Evolutionary conservation across 768 basidiomycete genomes (phyloP), one percentile per base, ranked within the genome.

Genomic region (Mycena metata): DNA sequence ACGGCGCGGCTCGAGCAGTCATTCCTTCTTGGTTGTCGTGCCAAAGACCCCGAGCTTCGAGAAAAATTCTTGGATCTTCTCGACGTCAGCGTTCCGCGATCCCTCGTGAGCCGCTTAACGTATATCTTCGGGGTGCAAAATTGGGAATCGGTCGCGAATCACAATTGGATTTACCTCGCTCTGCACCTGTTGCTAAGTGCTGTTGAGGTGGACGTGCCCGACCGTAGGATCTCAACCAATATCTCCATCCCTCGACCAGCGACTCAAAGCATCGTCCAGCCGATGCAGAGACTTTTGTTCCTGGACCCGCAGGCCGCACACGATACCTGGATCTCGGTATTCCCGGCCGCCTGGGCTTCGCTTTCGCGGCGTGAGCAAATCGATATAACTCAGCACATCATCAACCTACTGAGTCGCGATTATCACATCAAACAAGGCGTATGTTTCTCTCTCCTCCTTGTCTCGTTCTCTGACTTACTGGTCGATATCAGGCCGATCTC

Each of bases 101-200:
- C 92, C 1, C 85, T 98, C 13, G 88, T 89, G 65, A 90, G 87
- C 66, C 92, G 98, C 30, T 79, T 99, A 52, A 91, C 92, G 45
- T 98, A 96, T 78, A 90, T 99, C 70, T 83, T 97, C 43, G 96
- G 93, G 26, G 92, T 96, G 17, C 97, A 99, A 79, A 95, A 86
- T 73, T 99, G 98, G 98, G 98, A 99, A 64, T 88, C 91, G 2
- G 80, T 99, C 21, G 89, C 94, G 3, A 96, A 97, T 67, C 89
- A 93, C 61, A 95, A 98, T 74, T 99, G 98, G 98, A 91, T 96
- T 39, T 91, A 93, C 71, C 86, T 99, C 21, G 95, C 96, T 17
- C 83, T 98, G 30, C 93, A 97, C 74, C 89, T 98, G 39, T 82
- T 99, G 11, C 86, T 99, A 19, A 94, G 95, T 24, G 81, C 86